Conservation (phyloP, 768 basidiomycete species). For the Tylopilus plumbeoviolaceoides region DNA sequence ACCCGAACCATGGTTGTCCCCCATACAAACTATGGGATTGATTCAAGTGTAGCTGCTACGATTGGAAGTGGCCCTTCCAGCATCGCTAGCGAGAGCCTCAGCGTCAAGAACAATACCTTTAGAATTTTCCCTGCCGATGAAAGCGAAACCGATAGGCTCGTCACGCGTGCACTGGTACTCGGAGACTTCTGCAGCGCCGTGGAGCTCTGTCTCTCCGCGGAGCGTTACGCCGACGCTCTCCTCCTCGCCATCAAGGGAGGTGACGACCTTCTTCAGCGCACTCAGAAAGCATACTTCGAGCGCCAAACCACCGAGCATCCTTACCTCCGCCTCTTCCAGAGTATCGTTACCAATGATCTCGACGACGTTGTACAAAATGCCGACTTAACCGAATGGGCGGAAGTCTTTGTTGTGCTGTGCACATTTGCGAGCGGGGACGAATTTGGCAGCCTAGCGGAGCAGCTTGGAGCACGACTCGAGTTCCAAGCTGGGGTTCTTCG, state of each 20-base stretch:
- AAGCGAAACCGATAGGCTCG: conserved; percentile 78
- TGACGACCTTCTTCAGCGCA: conserved; percentile 76
- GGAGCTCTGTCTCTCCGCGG: conserved; percentile 80
- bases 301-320: conserved; percentile 69
- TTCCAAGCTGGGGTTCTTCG: conserved; percentile 67
- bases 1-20: conserved; percentile 54
- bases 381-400: conserved; percentile 91
- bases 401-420: conserved; percentile 94
- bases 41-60: conserved; percentile 93
- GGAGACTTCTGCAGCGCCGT: conserved; percentile 97
- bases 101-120: conserved; percentile 77
- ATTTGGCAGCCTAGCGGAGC: conserved; percentile 84
- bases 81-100: conserved; percentile 44
- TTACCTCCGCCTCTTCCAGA: conserved; percentile 92
- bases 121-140: conserved; percentile 87
- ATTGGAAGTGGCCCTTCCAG: conserved; percentile 89
- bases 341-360: conserved; percentile 88
- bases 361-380: conserved; percentile 95
- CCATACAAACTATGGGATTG: conserved; percentile 72
- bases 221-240: conserved; percentile 92
- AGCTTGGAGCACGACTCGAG: conserved; percentile 87
- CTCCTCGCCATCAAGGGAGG: conserved; percentile 91
- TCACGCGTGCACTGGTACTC: conserved; percentile 90
- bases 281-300: conserved; percentile 93
- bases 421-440: conserved; percentile 87